Percentiles rank a stretch among this genome's conserved stretches.
phyloP scores from a whole-genome alignment of 192 early-diverging fungal species.

The Umbelopsis sp. region DNA sequence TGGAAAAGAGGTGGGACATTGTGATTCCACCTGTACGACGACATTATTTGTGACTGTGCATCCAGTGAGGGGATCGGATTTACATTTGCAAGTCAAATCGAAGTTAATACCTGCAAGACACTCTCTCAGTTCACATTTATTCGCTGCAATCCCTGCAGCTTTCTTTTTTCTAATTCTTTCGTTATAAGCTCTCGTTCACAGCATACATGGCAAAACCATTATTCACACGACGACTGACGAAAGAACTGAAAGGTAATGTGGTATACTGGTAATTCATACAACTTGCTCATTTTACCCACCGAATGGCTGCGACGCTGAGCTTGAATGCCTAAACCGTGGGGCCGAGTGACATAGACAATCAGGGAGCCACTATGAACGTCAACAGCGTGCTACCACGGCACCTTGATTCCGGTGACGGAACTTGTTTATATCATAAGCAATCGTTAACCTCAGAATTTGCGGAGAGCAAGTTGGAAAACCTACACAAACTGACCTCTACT shows the following conservation, averaged over 20 bases:
- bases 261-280: not conserved
- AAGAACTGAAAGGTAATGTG: slow-evolving; percentile 14
- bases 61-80: not conserved
- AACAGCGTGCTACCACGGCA: no score
- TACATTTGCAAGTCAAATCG: no score
- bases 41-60: not conserved
- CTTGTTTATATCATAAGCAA: no score
- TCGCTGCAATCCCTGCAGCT: not conserved
- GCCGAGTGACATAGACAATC: no score
- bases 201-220: slow-evolving; percentile 7
- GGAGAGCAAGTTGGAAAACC: not conserved
- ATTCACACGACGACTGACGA: slow-evolving; percentile 10
- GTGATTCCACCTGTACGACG: not conserved
- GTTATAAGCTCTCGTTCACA: no score
- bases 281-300: not conserved
- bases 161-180: not conserved
- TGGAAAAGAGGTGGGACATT: not conserved
- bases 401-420: no score
- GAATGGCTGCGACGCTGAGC: not conserved
- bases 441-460: no score
- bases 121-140: not conserved
- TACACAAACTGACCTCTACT: not conserved
- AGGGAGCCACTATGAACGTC: no score
- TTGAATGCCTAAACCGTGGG: not conserved
- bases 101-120: no score